A percentile compares a stretch with the other conserved stretches of the same genome.
phyloP scores from a whole-genome alignment of 768 basidiomycete genomes.

The Amanita molliuscula region DNA sequence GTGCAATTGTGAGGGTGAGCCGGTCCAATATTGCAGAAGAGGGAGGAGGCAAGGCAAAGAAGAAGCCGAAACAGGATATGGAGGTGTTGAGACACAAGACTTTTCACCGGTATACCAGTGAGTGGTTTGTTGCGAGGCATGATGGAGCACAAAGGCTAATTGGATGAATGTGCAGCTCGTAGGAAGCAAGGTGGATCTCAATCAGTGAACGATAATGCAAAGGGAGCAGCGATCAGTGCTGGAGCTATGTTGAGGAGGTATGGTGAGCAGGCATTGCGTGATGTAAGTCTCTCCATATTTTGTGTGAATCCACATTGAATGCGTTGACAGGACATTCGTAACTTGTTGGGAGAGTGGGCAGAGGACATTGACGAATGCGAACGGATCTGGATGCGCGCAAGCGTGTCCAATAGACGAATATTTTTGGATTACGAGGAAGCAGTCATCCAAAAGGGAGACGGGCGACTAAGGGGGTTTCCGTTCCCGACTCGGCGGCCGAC shows the following conservation, averaged over 20 bases:
- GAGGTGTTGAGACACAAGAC: conserved; percentile 89
- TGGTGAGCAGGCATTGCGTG: conserved; percentile 86
- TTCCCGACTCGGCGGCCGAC: conserved; percentile 97
- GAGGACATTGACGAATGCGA: conserved; percentile 84
- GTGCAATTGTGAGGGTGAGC: conserved; percentile 73
- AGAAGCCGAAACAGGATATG: conserved; percentile 40
- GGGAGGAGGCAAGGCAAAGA: conserved; percentile 32
- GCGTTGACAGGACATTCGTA: conserved; percentile 68
- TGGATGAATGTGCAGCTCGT: conserved; percentile 50
- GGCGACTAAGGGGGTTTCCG: conserved; percentile 80
- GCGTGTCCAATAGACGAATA: conserved; percentile 49
- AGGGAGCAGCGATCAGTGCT: conserved; percentile 87
- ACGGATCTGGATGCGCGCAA: conserved; percentile 86
- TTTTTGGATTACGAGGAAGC: conserved; percentile 67
- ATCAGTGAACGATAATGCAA: conserved; percentile 83
- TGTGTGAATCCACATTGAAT: background rate
- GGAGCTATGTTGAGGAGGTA: conserved; percentile 91
- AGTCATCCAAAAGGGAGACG: conserved; percentile 68
- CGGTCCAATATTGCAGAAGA: conserved; percentile 30
- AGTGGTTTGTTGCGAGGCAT: background rate
- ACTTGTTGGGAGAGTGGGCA: conserved; percentile 72
- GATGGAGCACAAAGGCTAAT: conserved; percentile 3
- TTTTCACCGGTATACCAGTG: conserved; percentile 85
- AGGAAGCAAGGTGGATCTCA: conserved; percentile 97
- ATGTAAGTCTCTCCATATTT: conserved; percentile 38